A percentile compares a stretch with the other conserved stretches of the same genome.
Conservation (phyloP, 2,329 filamentous ascomycete genomes). For the Arthrobotrys sinensis region DNA sequence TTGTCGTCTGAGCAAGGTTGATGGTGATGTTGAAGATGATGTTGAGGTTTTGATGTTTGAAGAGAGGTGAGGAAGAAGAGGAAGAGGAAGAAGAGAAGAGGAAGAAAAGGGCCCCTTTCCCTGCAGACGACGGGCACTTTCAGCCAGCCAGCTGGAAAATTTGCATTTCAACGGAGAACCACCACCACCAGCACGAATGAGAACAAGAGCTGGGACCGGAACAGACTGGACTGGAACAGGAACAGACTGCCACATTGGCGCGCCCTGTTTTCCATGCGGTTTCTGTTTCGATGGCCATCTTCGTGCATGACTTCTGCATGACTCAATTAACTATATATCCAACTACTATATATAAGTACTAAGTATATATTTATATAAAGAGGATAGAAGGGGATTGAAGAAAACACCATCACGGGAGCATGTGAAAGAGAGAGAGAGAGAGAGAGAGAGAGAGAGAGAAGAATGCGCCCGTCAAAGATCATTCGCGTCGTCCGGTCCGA, state of each 20-base stretch:
- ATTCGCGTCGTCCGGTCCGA: slow-evolving; percentile 52
- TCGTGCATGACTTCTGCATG: neutral
- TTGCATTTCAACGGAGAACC: too few relatives aligned
- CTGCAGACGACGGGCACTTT: slow-evolving; percentile 28
- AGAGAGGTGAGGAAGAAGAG: neutral
- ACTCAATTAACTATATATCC: too few relatives aligned
- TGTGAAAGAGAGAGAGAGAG: too few relatives aligned
- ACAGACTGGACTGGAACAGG: neutral
- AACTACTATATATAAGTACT: too few relatives aligned
- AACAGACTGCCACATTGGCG: neutral
- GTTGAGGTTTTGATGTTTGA: neutral
- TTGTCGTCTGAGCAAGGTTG: too few relatives aligned
- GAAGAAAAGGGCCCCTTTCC: slow-evolving; percentile 7
- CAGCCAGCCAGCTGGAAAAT: neutral
- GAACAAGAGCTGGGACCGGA: neutral
- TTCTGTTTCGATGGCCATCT: neutral
- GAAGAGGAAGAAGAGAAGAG: neutral
- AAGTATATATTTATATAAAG: too few relatives aligned
- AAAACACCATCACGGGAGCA: too few relatives aligned
- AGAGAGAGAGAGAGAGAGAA: neutral
- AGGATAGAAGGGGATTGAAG: too few relatives aligned
- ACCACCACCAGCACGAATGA: too few relatives aligned
- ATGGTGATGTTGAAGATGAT: slow-evolving; percentile 1
- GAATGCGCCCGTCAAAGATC: slow-evolving; percentile 52
- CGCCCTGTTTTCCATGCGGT: neutral